phyloP scores from a whole-genome alignment of 495 filamentous ascomycete genomes.

The Trypethelium eluteriae region DNA sequence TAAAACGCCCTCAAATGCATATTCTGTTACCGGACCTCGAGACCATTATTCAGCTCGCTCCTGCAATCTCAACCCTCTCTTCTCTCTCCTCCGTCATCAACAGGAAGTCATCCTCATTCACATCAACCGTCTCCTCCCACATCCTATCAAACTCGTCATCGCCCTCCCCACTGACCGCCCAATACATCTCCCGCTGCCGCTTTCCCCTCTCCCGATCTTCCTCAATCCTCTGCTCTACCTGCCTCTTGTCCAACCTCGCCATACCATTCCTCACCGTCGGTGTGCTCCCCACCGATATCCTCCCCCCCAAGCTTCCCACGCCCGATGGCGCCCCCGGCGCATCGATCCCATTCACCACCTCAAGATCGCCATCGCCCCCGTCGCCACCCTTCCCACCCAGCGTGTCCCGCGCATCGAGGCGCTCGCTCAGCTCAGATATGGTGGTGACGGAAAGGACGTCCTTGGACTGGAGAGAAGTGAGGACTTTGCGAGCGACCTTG shows the following conservation, averaged over 20 bases:
- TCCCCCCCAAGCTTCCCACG: background rate
- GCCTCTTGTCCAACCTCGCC: slow-evolving; percentile 64
- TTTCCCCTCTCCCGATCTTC: slow-evolving; percentile 96
- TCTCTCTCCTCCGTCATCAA: slow-evolving; percentile 63
- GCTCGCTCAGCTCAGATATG: slow-evolving; percentile 69
- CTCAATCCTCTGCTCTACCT: slow-evolving; percentile 92
- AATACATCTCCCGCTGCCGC: slow-evolving; percentile 76
- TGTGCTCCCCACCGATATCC: background rate
- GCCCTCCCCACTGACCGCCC: slow-evolving; percentile 59
- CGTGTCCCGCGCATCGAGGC: slow-evolving; percentile 63
- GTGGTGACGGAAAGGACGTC: slow-evolving; percentile 57
- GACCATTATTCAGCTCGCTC: background rate
- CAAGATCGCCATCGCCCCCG: slow-evolving; percentile 8
- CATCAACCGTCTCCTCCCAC: slow-evolving; percentile 72
- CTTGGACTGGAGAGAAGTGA: slow-evolving; percentile 61
- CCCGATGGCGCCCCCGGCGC: background rate
- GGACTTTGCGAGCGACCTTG: slow-evolving; percentile 71
- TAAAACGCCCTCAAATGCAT: background rate
- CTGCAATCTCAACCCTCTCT: slow-evolving; percentile 40
- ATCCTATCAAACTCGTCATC: slow-evolving; percentile 63
- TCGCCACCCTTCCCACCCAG: slow-evolving; percentile 13
- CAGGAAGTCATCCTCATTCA: slow-evolving; percentile 75
- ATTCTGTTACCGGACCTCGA: background rate
- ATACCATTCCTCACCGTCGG: slow-evolving; percentile 23
- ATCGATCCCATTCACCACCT: slow-evolving; percentile 13